A percentile compares a stretch with the other conserved stretches of the same genome.
These are phyloP conservation scores for Dactylonectria macrodidyma DNA, from an alignment of 2,329 filamentous ascomycete genomes.

Conservation along the genomic window DNA sequence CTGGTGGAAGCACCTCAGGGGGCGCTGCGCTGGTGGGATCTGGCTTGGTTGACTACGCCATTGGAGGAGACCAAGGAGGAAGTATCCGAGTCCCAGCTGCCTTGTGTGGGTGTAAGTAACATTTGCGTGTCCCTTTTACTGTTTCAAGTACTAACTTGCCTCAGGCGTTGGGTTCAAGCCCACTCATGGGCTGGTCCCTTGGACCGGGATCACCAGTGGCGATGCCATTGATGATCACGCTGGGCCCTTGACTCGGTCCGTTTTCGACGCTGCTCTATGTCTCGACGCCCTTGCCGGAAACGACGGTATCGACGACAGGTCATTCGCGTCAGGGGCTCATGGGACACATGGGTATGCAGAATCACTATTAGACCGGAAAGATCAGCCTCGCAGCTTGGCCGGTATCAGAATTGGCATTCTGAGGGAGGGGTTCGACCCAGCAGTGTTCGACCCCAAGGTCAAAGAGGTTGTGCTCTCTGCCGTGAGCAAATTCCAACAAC, in stretches of 20 bases:
- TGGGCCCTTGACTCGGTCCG: slow-evolving; percentile 59
- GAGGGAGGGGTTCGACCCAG: slow-evolving; percentile 60
- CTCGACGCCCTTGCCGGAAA: slow-evolving; percentile 63
- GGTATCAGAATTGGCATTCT: slow-evolving; percentile 60
- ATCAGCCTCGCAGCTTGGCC: neutral
- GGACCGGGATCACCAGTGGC: slow-evolving; percentile 63
- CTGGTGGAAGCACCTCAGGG: slow-evolving; percentile 65
- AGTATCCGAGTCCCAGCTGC: slow-evolving; percentile 62
- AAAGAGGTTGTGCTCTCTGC: slow-evolving; percentile 59
- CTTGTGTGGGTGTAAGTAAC: slow-evolving; percentile 50
- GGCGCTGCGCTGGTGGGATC: slow-evolving; percentile 62
- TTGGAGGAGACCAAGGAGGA: slow-evolving; percentile 65
- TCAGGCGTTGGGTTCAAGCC: slow-evolving; percentile 63
- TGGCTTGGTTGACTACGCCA: slow-evolving; percentile 59
- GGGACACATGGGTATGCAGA: slow-evolving; percentile 43
- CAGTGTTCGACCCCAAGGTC: slow-evolving; percentile 57
- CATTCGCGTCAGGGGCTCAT: slow-evolving; percentile 51
- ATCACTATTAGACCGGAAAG: neutral
- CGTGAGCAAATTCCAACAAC: slow-evolving; percentile 54
- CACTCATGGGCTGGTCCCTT: slow-evolving; percentile 66
- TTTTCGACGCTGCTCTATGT: slow-evolving; percentile 57
- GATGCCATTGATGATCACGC: slow-evolving; percentile 67
- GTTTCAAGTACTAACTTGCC: neutral
- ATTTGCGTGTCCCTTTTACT: neutral
- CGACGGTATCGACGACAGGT: slow-evolving; percentile 64